Percentiles rank a stretch among this genome's conserved stretches.
phyloP scores from a whole-genome alignment of 23 red algal genomes.

The Chondrus crispus region DNA sequence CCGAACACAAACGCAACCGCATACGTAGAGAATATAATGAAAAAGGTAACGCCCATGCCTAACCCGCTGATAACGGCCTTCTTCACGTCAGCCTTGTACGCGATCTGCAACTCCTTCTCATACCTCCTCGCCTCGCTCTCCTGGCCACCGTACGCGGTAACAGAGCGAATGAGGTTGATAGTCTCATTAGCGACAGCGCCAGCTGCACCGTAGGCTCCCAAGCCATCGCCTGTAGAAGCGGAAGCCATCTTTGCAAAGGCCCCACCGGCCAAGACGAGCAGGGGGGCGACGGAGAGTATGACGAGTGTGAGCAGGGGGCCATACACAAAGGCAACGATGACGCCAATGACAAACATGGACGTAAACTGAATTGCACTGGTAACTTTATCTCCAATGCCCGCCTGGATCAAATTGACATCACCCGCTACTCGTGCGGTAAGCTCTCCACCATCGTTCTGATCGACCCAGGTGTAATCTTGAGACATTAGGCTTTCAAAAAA shows the following conservation, averaged over 20 bases:
- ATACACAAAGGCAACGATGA: conserved; percentile 82
- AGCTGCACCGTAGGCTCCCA: conserved; percentile 83
- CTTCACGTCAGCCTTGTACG: conserved; percentile 61
- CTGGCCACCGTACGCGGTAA: conserved; percentile 74
- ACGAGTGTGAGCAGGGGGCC: conserved; percentile 81
- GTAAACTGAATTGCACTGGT: conserved; percentile 60
- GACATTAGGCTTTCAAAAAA: conserved; percentile 73
- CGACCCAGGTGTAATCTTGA: conserved; percentile 78
- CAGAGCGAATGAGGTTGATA: conserved; percentile 81
- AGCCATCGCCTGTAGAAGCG: conserved; percentile 55
- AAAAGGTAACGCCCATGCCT: conserved; percentile 84
- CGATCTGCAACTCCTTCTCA: conserved; percentile 51
- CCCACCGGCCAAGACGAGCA: conserved; percentile 71
- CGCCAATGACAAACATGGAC: conserved; percentile 68
- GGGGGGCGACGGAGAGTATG: conserved; percentile 67
- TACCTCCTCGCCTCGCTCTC: conserved; percentile 68
- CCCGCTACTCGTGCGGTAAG: conserved; percentile 71
- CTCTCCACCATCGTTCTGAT: conserved; percentile 62
- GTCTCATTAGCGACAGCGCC: conserved; percentile 87
- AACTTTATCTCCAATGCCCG: conserved; percentile 78
- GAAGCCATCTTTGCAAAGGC: conserved; percentile 75
- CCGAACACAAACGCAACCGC: conserved; percentile 89
- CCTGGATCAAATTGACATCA: conserved; percentile 69
- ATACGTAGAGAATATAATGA: conserved; percentile 89
- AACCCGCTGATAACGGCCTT: conserved; percentile 56